Percentiles rank a stretch among this genome's conserved stretches.
Conservation (phyloP, 441 rosid species). For the Viola pubescens region DNA sequence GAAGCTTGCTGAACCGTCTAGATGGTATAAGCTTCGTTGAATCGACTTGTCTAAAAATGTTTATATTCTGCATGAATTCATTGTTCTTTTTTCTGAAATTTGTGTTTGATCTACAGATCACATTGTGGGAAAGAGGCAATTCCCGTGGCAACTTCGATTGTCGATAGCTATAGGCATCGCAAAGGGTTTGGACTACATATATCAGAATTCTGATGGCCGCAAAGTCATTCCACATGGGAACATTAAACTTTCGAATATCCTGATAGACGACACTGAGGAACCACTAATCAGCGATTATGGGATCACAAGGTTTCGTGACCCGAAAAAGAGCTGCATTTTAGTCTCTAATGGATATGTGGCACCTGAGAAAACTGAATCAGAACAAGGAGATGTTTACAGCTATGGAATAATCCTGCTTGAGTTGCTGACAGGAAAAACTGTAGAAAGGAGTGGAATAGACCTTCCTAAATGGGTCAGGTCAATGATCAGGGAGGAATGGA, state of each 20-base stretch:
- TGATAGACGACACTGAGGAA: conserved; percentile 31
- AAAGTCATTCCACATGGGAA: conserved; percentile 44
- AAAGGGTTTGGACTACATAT: conserved; percentile 40
- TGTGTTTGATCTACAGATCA: conserved; percentile 27
- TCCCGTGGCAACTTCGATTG: conserved; percentile 52
- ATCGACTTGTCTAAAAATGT: neutral
- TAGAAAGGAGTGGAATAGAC: conserved; percentile 40
- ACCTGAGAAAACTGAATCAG: conserved; percentile 36
- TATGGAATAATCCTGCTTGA: conserved; percentile 46
- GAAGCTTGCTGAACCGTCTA: conserved; percentile 37
- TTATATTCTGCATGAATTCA: neutral
- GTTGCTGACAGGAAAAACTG: conserved; percentile 44
- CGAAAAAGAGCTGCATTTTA: conserved; percentile 13
- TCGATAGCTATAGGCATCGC: conserved; percentile 42
- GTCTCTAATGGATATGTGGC: conserved; percentile 32
- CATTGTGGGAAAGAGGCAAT: conserved; percentile 36
- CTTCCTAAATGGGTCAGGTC: conserved; percentile 58
- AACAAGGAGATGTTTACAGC: conserved; percentile 45
- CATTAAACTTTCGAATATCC: conserved; percentile 52
- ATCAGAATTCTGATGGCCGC: conserved; percentile 23
- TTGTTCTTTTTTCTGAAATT: neutral
- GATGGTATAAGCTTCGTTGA: conserved; percentile 26
- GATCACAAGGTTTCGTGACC: conserved; percentile 25
- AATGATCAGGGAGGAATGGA: conserved; percentile 66
- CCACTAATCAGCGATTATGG: conserved; percentile 49